These are phyloP conservation scores for Teunomyces cretensis DNA, from an alignment of 805 yeast species.

Conservation along the genomic window DNA sequence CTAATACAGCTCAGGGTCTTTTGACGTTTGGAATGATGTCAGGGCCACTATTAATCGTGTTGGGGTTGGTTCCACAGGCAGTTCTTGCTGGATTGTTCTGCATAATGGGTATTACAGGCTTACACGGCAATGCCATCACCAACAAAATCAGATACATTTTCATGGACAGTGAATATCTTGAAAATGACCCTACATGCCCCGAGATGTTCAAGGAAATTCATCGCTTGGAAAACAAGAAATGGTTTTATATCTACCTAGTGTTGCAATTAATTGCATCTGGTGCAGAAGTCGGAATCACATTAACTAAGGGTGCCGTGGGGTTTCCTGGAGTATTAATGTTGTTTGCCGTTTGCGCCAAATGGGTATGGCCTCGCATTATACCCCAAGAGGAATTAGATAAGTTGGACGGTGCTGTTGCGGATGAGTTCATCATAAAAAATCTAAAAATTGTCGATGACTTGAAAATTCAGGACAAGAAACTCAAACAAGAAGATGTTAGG, in stretches of 20 bases:
- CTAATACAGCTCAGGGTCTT: conserved; percentile 83
- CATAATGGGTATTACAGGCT: conserved; percentile 85
- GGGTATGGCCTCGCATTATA: conserved; percentile 62
- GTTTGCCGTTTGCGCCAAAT: conserved; percentile 60
- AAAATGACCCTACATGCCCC: conserved; percentile 37
- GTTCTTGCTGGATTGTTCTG: conserved; percentile 90
- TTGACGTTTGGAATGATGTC: conserved; percentile 86
- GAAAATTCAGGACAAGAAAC: conserved; percentile 1
- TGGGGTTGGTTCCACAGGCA: conserved; percentile 88
- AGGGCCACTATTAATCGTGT: conserved; percentile 76
- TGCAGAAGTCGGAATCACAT: conserved; percentile 81
- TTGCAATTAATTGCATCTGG: conserved; percentile 68
- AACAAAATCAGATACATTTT: conserved; percentile 61
- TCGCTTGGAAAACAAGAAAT: conserved; percentile 33
- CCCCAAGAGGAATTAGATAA: conserved; percentile 56
- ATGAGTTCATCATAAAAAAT: conserved; percentile 53
- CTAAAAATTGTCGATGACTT: conserved; percentile 21
- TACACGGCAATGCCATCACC: conserved; percentile 65
- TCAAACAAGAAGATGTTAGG: conserved; percentile 1
- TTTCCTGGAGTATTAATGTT: conserved; percentile 83
- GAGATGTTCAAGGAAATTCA: conserved; percentile 31
- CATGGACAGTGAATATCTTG: conserved; percentile 49
- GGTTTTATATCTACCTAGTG: conserved; percentile 54
- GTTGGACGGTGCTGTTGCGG: conserved; percentile 68
- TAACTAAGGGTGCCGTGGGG: conserved; percentile 89